phyloP scores from a whole-genome alignment of 78 protist species.

The Dictyostelium brefeldianum region DNA sequence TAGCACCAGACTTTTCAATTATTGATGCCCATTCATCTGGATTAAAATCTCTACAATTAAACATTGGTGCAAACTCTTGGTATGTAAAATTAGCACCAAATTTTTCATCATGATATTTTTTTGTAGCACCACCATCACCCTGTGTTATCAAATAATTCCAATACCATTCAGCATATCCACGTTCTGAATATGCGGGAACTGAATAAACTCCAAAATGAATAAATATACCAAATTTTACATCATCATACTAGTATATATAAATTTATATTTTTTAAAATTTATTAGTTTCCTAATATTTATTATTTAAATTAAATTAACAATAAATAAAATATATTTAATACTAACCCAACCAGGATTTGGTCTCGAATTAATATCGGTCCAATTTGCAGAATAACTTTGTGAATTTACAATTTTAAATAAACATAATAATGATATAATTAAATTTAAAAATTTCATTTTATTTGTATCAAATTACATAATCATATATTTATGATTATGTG shows the following conservation, averaged over 20 bases:
- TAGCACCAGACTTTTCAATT: conserved; percentile 69
- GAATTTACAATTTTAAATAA: not conserved
- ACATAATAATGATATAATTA: not conserved
- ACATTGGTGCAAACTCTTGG: conserved; percentile 64
- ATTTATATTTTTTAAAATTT: no score
- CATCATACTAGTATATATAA: conserved; percentile 79
- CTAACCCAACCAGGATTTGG: conserved; percentile 44
- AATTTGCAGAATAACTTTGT: conserved; percentile 6
- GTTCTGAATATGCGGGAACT: conserved; percentile 62
- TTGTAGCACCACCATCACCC: not conserved
- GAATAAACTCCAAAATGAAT: conserved; percentile 84
- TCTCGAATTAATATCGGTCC: conserved; percentile 53
- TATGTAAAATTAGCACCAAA: conserved; percentile 42
- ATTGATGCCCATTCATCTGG: conserved; percentile 83
- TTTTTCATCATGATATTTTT: conserved; percentile 18
- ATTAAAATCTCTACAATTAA: conserved; percentile 50
- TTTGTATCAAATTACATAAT: no score
- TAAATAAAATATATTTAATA: not conserved
- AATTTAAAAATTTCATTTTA: not conserved
- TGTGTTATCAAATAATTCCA: conserved; percentile 17
- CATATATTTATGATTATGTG: no score
- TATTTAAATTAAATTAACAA: no score
- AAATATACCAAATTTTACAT: conserved; percentile 67
- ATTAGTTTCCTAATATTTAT: no score
- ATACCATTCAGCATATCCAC: conserved; percentile 68